Percentiles rank a stretch among this genome's conserved stretches.
Conservation (phyloP, 306 rosid species). For the Mimosa bimucronata region DNA sequence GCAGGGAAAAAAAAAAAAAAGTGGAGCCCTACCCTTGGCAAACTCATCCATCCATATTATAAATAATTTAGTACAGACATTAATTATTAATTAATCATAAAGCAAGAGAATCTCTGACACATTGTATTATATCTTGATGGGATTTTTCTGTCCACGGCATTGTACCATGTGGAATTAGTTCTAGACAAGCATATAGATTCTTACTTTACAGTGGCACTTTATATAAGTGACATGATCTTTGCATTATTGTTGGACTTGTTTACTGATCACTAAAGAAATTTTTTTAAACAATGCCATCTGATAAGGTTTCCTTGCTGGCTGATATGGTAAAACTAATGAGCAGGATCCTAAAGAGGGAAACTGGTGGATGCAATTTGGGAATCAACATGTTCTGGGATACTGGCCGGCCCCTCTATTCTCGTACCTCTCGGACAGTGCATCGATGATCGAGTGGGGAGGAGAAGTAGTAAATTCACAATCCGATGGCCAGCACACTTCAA, state of each 20-base stretch:
- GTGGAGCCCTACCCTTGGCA: conserved; percentile 31
- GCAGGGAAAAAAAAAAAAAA: conserved; percentile 29
- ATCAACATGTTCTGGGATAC: conserved; percentile 55
- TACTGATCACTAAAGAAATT: not conserved
- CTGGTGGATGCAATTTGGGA: conserved; percentile 74
- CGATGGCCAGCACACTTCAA: conserved; percentile 61
- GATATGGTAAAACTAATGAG: conserved; percentile 39
- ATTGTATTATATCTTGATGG: conserved; percentile 31
- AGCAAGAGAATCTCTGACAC: conserved; percentile 49
- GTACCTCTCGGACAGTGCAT: conserved; percentile 56
- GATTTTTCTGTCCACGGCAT: not conserved
- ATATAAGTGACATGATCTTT: not conserved
- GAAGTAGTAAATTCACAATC: conserved; percentile 56
- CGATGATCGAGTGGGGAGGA: conserved; percentile 69
- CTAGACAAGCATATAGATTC: not conserved
- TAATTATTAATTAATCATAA: conserved; percentile 33
- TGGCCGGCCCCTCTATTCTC: conserved; percentile 65
- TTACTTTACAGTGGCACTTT: not conserved
- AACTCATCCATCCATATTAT: conserved; percentile 16
- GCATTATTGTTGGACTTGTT: not conserved
- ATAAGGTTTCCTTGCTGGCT: no score
- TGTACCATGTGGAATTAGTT: not conserved
- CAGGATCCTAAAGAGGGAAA: conserved; percentile 70
- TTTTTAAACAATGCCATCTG: not conserved
- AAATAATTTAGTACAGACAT: conserved; percentile 19